Percentiles rank a stretch among this genome's conserved stretches.
These are phyloP conservation scores for Beauveria caledonica DNA, from an alignment of 2,329 filamentous ascomycete genomes.

Conservation along the genomic window DNA sequence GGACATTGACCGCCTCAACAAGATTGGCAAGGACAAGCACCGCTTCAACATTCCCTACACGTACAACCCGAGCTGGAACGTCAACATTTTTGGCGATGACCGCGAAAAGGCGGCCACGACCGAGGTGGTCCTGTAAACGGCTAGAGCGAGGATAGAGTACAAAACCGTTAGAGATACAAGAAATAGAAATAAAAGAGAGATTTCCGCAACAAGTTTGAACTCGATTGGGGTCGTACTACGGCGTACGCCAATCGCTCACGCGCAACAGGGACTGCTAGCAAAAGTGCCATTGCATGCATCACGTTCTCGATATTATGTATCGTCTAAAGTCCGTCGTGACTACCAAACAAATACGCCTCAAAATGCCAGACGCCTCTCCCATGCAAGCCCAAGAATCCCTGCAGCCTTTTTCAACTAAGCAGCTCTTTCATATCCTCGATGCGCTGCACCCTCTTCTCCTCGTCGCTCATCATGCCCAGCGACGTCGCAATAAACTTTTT, in stretches of 20 bases:
- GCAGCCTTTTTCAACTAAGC: slow-evolving; percentile 45
- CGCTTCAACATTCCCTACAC: slow-evolving; percentile 38
- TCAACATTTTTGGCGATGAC: slow-evolving; percentile 47
- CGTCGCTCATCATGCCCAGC: slow-evolving; percentile 87
- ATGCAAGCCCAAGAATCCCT: not conserved
- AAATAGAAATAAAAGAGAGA: not conserved
- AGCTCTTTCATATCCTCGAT: slow-evolving; percentile 94
- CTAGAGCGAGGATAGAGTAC: not conserved
- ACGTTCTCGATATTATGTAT: not conserved
- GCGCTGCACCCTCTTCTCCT: slow-evolving; percentile 81
- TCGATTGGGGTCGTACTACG: not conserved
- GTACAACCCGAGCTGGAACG: slow-evolving; percentile 45
- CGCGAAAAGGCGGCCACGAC: slow-evolving; percentile 42
- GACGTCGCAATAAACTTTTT: slow-evolving; percentile 97
- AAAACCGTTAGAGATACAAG: not conserved
- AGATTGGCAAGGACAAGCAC: slow-evolving; percentile 41
- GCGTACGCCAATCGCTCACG: not conserved
- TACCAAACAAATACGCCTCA: not conserved
- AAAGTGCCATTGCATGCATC: not conserved
- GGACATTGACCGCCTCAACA: slow-evolving; percentile 52
- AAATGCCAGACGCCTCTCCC: not conserved
- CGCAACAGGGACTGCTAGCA: not conserved
- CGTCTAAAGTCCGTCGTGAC: not conserved
- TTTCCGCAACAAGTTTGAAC: not conserved
- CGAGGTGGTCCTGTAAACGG: slow-evolving; percentile 34